Conservation (phyloP, 1,284 basidiomycete genomes). For the Earliella scabrosa region DNA sequence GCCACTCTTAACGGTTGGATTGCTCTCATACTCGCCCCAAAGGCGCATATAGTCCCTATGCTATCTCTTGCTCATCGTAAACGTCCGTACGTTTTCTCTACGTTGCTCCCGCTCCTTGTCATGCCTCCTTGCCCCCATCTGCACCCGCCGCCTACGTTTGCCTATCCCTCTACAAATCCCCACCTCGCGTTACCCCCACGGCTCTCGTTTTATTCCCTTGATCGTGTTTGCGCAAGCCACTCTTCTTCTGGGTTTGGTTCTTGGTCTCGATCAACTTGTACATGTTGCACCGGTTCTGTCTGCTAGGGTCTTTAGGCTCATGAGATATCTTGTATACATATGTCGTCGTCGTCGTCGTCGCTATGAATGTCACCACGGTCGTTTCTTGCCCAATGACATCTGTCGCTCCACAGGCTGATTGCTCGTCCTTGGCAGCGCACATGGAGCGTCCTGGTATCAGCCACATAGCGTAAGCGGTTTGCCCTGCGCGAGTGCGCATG, state of each 20-base stretch:
- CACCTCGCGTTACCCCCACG: slow-evolving; percentile 15
- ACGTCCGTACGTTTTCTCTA: slow-evolving; percentile 1
- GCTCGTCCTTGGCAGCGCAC: no score
- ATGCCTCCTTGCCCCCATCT: background rate
- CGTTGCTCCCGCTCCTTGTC: background rate
- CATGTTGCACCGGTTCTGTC: slow-evolving; percentile 13
- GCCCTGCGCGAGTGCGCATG: background rate
- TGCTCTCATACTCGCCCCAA: slow-evolving; percentile 15
- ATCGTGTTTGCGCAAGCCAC: slow-evolving; percentile 10
- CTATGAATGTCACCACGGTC: slow-evolving; percentile 5
- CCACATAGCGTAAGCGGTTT: background rate
- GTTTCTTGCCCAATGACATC: background rate
- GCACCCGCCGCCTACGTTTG: background rate
- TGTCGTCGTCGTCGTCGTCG: slow-evolving; percentile 21
- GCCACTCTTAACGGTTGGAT: slow-evolving; percentile 26
- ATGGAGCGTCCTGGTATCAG: no score
- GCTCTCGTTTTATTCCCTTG: slow-evolving; percentile 16
- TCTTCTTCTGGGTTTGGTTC: slow-evolving; percentile 15
- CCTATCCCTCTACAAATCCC: slow-evolving; percentile 15
- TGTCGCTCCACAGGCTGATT: no score
- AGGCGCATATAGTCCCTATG: slow-evolving; percentile 1
- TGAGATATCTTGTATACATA: slow-evolving; percentile 25
- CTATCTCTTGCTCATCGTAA: slow-evolving; percentile 14
- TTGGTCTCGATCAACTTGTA: slow-evolving; percentile 14
- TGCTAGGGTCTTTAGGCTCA: slow-evolving; percentile 8